These are phyloP conservation scores for Haplosporangium sp. DNA, from an alignment of 371 early-diverging fungal species.

Conservation along the genomic window DNA sequence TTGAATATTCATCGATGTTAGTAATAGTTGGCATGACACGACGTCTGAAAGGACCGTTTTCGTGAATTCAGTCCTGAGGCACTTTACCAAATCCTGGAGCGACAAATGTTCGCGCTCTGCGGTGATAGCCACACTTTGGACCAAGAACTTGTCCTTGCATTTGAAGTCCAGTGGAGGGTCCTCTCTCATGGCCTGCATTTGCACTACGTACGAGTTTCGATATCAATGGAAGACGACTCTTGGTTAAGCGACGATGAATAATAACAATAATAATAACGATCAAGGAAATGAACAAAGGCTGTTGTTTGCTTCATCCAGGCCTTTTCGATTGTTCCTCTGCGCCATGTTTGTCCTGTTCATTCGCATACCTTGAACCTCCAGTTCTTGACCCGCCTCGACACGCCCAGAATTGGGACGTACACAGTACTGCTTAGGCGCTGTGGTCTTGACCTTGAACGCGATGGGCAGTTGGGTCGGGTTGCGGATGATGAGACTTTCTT, in stretches of 20 bases:
- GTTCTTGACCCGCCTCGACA: conserved; percentile 76
- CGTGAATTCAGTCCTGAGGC: too few relatives aligned
- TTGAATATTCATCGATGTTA: neutral
- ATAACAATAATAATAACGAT: conserved; percentile 6
- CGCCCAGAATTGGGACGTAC: conserved; percentile 96
- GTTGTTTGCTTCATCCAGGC: neutral
- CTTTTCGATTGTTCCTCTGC: neutral
- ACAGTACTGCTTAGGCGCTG: conserved; percentile 97
- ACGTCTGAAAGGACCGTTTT: too few relatives aligned
- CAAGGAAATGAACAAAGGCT: neutral
- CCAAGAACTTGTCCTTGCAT: conserved; percentile 95
- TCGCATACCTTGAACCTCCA: conserved; percentile 81
- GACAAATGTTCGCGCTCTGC: conserved; percentile 58
- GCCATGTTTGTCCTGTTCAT: conserved; percentile 2
- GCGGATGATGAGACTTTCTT: conserved; percentile 71
- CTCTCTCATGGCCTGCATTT: conserved; percentile 90
- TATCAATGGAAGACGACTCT: neutral
- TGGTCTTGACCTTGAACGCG: conserved; percentile 98
- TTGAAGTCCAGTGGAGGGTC: conserved; percentile 83
- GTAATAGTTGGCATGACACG: too few relatives aligned
- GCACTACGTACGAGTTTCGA: conserved; percentile 60
- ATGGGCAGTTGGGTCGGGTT: conserved; percentile 78
- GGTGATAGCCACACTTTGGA: conserved; percentile 85
- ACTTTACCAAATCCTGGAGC: conserved; percentile 60
- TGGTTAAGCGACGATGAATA: neutral